Evolutionary conservation across 352 stramenopile genomes (phyloP), one percentile per base, ranked within the genome.

Genomic region (Lagenidium sp.): DNA sequence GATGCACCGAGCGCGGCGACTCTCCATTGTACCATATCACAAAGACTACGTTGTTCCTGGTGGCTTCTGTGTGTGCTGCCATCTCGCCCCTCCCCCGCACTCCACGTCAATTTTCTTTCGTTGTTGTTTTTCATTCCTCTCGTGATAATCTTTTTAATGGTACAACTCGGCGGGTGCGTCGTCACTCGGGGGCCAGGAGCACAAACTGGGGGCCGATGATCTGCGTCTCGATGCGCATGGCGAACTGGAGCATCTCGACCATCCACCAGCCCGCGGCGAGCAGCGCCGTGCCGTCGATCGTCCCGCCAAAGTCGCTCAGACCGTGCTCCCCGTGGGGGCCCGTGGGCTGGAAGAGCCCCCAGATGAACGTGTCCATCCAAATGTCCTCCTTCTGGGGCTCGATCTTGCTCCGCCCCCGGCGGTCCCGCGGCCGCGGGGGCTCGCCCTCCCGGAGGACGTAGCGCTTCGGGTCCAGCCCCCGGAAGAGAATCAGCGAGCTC

Each of bases 321-420:
- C 65, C 82, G 41, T 78, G 55, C 7, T 73, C 42, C 13, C 57
- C 57, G 10, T 65, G 60, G n/a, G n/a, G n/a, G 10, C 63, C 63
- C 12, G 53, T 60, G 6, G 61, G 60, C 7, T 72, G 57, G 36
- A 83, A 84, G n/a, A 71, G 59, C 25, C 61, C 65, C 74, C 74
- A 87, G 6, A 81, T 68, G 34, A 86, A 86, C 41, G 67, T 69
- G 55, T 82, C 64, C 22, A 86, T 69, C 74, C 74, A 84, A 18
- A 77, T 68, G 39, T 84, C 59, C 32, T 69, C 60, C 31, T 65
- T 65, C 45, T 69, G 60, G 23, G 60, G 60, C 48, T 69, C 60
- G 34, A 69, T 55, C 45, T 69, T 69, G 30, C 60, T 63, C 28
- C 74, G 68, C n/a, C 74, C 74, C 12, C 74, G 70, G 4, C 70